Evolutionary conservation across 192 early-diverging fungal genomes (phyloP).

Genomic region (Backusella macrospora): DNA sequence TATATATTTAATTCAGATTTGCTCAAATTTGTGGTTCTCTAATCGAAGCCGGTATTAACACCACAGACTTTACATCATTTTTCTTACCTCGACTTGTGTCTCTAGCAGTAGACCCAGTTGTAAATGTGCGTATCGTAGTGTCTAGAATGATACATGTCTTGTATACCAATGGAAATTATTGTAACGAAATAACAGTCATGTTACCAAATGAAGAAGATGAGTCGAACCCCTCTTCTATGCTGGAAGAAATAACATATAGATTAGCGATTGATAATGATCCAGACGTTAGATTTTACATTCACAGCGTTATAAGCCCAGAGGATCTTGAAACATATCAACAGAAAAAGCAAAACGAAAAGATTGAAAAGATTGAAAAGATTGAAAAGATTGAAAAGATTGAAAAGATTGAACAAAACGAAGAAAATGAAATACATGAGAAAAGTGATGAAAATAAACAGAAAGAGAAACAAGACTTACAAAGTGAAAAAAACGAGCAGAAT

Average conservation of each 20-base stretch:
- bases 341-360: neutral
- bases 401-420: neutral
- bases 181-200: neutral
- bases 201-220: neutral
- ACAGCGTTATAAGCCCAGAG: neutral
- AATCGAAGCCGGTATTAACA: conserved; percentile 59
- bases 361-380: neutral
- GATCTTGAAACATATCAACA: neutral
- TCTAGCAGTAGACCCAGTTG: conserved; percentile 63
- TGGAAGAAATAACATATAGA: conserved; percentile 3
- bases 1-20: conserved; percentile 48
- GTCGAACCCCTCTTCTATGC: neutral
- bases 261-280: neutral
- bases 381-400: neutral
- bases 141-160: conserved; percentile 54
- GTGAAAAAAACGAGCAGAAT: neutral
- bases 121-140: conserved; percentile 74
- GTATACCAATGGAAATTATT: conserved; percentile 32
- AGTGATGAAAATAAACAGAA: neutral
- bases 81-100: conserved; percentile 65
- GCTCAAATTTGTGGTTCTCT: conserved; percentile 73
- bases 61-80: conserved; percentile 67
- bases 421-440: neutral
- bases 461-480: neutral
- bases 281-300: conserved; percentile 12